Conservation (phyloP, 208 protist species). For the Sergeia podlipaevii region DNA sequence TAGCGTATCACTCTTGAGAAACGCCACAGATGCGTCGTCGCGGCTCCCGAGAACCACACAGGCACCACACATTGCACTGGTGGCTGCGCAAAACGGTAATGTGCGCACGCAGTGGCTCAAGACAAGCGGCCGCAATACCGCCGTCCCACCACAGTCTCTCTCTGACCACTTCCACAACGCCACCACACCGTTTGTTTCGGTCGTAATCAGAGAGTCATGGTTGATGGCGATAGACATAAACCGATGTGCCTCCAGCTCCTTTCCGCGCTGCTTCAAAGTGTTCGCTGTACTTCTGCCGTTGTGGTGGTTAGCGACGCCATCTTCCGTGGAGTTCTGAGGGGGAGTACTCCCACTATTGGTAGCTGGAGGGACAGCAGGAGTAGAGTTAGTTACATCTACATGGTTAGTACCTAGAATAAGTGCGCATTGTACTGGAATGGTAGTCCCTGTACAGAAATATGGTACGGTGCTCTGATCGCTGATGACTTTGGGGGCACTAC, state of each 20-base stretch:
- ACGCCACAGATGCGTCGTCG: conserved; percentile 25
- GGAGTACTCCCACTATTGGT: too few species aligned
- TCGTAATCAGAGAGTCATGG: conserved; percentile 11
- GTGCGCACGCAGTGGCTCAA: conserved; percentile 1
- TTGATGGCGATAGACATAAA: conserved; percentile 18
- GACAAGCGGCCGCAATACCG: conserved; percentile 1
- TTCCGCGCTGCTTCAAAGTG: too few species aligned
- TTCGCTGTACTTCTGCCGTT: too few species aligned
- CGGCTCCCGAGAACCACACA: conserved; percentile 24
- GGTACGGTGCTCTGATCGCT: too few species aligned
- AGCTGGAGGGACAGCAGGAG: too few species aligned
- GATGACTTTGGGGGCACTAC: too few species aligned
- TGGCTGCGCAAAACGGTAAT: conserved; percentile 14
- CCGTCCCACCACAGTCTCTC: background rate
- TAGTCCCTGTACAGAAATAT: too few species aligned
- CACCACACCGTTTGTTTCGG: conserved; percentile 34
- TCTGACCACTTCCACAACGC: conserved; percentile 17
- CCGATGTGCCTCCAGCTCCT: conserved; percentile 1
- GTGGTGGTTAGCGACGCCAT: background rate
- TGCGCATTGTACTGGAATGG: too few species aligned
- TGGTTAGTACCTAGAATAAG: too few species aligned
- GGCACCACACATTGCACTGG: conserved; percentile 11
- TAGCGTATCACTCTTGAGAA: conserved; percentile 21
- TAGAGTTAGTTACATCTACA: too few species aligned
- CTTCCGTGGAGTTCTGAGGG: too few species aligned